Base-by-base conservation (phyloP, 805 yeast species). In the Teunomyces lycoperdinae region DNA sequence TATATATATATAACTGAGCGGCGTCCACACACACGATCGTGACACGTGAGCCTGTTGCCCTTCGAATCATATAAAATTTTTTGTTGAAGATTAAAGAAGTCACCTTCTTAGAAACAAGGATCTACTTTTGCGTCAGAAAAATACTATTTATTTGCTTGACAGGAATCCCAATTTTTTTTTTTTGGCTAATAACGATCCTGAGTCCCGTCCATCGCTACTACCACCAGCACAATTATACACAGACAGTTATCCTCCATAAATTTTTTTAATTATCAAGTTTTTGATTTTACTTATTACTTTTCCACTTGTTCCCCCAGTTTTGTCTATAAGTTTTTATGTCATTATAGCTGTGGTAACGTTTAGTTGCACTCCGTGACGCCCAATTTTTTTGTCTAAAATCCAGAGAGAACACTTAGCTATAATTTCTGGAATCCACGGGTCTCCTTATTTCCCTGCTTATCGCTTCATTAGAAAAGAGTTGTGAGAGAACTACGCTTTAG, bases 311-410 rank as follows among this genome's bases (percentile, higher is more conserved):
- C 41, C 41, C 41, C 14, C 13, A 16, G 13, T 24, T 26, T 26
- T 11, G 41, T 38, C 41, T 10, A 26, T 36, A 38, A 26, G 30
- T 38, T 38, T 38, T 38, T 38, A 38, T 38, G 41, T n/a, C 41
- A 20, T 38, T 38, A 7, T 38, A 38, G 27, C 41, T n/a, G 30
- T 20, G 41, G 41, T 38, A 29, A 26, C 41, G 41, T 38, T 38
- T 24, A 26, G 41, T 38, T 38, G 41, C 41, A 38, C 41, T 38
- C 4, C 13, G 41, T 38, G 41, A 38, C 41, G 14, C 30, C 28
- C 20, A 26, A 24, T 38, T 38, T 31, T 32, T 32, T 32, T 32
- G 34, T 32, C 14, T 20, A 20, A 32, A 32, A 20, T 38, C 41
- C 30, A 24, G 28, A n/a, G 29, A 38, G 7, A 13, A 24, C 20